Conservation (phyloP, 2,329 filamentous ascomycete genomes). For the Penicillium thymicola region DNA sequence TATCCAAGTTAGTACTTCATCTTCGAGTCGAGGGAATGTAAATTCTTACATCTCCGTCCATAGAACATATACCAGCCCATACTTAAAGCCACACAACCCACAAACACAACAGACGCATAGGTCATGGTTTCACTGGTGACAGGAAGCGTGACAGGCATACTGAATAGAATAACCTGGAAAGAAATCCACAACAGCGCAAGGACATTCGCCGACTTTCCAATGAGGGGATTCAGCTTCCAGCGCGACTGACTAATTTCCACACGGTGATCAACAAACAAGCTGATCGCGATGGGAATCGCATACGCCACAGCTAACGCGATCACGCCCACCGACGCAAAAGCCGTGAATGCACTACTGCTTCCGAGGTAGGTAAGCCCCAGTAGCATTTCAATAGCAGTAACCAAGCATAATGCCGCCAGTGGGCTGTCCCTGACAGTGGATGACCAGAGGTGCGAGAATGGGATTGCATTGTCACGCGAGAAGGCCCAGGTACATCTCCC, state of each 20-base stretch:
- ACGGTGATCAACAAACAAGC: constrained; percentile 28
- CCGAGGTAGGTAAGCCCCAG: constrained; percentile 51
- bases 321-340: constrained; percentile 54
- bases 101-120: constrained; percentile 58
- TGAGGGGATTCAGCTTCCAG: too few species aligned
- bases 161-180: constrained; percentile 55
- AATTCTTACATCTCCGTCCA: constrained; percentile 48
- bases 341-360: constrained; percentile 46
- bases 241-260: too few species aligned
- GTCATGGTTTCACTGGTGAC: constrained; percentile 54
- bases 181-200: constrained; percentile 51
- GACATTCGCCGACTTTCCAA: constrained; percentile 47
- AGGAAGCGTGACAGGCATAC: constrained; percentile 52
- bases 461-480: constrained; percentile 46
- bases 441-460: constrained; percentile 39
- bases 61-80: constrained; percentile 52
- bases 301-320: constrained; percentile 56
- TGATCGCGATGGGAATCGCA: constrained; percentile 50
- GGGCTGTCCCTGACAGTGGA: not conserved
- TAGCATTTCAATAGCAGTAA: constrained; percentile 49
- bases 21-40: not conserved
- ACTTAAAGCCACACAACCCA: constrained; percentile 52
- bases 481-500: constrained; percentile 48
- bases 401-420: constrained; percentile 32
- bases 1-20: not conserved